Base-by-base conservation (phyloP, 1,139 yeast genomes). In the Geotrichum siamense region DNA sequence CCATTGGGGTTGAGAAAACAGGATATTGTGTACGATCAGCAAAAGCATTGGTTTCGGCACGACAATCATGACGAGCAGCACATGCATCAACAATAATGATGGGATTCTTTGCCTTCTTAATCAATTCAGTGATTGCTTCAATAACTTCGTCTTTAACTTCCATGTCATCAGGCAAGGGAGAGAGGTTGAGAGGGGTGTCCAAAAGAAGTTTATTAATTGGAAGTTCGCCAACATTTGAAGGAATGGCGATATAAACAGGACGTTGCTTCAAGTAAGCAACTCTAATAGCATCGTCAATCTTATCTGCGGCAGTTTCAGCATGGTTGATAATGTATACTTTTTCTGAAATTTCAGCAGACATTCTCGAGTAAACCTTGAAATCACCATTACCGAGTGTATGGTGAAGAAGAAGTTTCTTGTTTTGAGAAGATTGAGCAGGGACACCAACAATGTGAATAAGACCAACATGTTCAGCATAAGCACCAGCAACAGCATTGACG, bases 1-100 rank as follows among this genome's bases (percentile, higher is more conserved):
- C 94, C 94, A 85, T 83, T 53, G 95, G 94, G 43, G 94, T 84
- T 45, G 82, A 82, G 67, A 76, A 84, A 28, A 82, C 83, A 31
- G 94, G 93, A 77, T 79, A 84, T 61, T 82, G 79, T 39, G 94
- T 82, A 43, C 68, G 59, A 54, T 78, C 76, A 45, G 82, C 82
- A 60, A 85, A 73, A 54, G 70, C 64, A 51, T 66, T 69, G 49
- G 83, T 80, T 65, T 81, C 86, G 28, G 63, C 67, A 58, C 72
- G 73, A 57, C 79, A 82, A 53, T 72, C 72, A 64, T 84, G 94
- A 68, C 94, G 76, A 43, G 81, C 69, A 50, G 89, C 86, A 72
- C 94, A 84, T 33, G 95, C 94, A 67, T 85, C 95, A 39, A 84
- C 87, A 56, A 85, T 70, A 54, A 85, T 75, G 51, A 82, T 65